phyloP scores from a whole-genome alignment of 2,329 filamentous ascomycete genomes.

The Colletotrichum costaricense region DNA sequence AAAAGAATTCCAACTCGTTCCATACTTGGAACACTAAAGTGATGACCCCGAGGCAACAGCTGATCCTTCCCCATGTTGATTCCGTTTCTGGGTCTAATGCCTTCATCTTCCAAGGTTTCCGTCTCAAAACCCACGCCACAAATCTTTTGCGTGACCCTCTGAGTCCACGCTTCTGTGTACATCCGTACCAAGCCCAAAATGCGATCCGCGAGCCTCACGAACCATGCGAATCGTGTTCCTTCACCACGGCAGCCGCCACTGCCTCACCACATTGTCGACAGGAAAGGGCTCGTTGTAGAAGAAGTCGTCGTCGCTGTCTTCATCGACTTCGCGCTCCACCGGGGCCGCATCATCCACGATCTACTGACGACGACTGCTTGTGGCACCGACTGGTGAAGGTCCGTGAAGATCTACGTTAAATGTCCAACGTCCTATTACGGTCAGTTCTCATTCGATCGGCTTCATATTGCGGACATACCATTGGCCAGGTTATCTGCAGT shows the following conservation, averaged over 20 bases:
- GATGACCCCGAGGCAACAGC: not conserved
- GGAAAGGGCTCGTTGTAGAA: no score
- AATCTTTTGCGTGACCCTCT: not conserved
- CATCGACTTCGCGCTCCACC: not conserved
- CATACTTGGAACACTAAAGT: not conserved
- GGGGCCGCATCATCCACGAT: not conserved
- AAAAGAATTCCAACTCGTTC: not conserved
- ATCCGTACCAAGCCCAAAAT: not conserved
- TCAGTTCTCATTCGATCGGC: conserved; percentile 48
- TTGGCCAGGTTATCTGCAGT: conserved; percentile 92
- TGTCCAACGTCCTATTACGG: conserved; percentile 55
- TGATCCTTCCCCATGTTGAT: not conserved
- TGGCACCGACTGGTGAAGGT: conserved; percentile 35
- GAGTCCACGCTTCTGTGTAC: not conserved
- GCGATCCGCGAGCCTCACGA: not conserved
- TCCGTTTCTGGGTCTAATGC: not conserved
- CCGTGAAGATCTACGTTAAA: conserved; percentile 53
- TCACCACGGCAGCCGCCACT: no score
- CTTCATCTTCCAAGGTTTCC: not conserved
- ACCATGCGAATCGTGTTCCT: not conserved
- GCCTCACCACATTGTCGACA: no score
- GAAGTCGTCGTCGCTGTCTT: not conserved
- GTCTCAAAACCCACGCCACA: not conserved
- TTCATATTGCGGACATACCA: conserved; percentile 61
- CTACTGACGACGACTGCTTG: conserved; percentile 41